Evolutionary conservation across 202 grass and related monocot genomes (phyloP).

Genomic region (Setaria italica): DNA sequence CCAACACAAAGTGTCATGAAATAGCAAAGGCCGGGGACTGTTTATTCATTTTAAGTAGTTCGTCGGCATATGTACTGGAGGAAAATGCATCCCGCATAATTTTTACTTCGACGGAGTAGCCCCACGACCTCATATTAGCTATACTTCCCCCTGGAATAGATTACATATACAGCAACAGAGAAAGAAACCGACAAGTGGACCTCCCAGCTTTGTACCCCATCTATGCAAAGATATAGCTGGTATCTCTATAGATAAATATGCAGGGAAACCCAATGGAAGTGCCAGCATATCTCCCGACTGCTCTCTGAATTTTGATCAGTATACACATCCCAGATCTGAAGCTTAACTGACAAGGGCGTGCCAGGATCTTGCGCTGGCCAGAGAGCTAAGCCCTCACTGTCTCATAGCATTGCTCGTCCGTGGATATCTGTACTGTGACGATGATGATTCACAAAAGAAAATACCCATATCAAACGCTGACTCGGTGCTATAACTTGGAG

Average conservation of each 20-base stretch:
- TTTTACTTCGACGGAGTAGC: background rate
- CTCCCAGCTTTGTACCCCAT: slow-evolving; percentile 31
- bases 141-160: slow-evolving; percentile 30
- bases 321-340: slow-evolving; percentile 38
- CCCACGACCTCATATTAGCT: background rate
- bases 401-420: background rate
- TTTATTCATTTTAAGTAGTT: background rate
- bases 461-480: slow-evolving; percentile 9
- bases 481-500: slow-evolving; percentile 73
- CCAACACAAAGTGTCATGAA: background rate
- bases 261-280: slow-evolving; percentile 3
- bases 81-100: background rate
- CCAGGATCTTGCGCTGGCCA: background rate
- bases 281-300: slow-evolving; percentile 4
- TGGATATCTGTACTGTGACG: background rate
- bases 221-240: background rate
- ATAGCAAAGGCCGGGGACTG: background rate
- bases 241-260: slow-evolving; percentile 22
- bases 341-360: slow-evolving; percentile 26
- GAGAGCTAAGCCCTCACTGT: slow-evolving; percentile 10
- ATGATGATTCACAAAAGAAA: slow-evolving; percentile 29
- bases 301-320: slow-evolving; percentile 13
- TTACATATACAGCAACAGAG: slow-evolving; percentile 54
- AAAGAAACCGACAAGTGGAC: slow-evolving; percentile 22
- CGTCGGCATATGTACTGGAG: background rate